A percentile compares a stretch with the other conserved stretches of the same genome.
These are phyloP conservation scores for Sonneratia caseolaris DNA, from an alignment of 345 rosid species.

Conservation along the genomic window DNA sequence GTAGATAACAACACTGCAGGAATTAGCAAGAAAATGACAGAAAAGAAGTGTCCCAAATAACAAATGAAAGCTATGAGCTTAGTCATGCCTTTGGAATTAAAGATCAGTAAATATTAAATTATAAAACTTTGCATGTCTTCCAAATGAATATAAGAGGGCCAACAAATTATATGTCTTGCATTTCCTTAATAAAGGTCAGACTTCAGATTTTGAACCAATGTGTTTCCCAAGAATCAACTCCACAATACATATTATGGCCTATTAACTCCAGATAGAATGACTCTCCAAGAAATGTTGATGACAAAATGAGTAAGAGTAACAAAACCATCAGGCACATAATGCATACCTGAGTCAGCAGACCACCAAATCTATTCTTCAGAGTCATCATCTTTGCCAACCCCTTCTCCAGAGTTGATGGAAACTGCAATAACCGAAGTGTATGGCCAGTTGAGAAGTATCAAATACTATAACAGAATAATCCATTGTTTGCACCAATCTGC, in stretches of 20 bases:
- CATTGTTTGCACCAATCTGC: slow-evolving; percentile 96
- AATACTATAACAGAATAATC: slow-evolving; percentile 90
- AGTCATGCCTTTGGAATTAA: not conserved
- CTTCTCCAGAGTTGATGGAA: slow-evolving; percentile 90
- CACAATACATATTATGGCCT: not conserved
- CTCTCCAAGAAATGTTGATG: not conserved
- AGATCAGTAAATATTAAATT: not conserved
- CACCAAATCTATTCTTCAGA: slow-evolving; percentile 86
- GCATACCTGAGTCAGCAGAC: slow-evolving; percentile 80
- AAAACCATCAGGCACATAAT: not conserved
- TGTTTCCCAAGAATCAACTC: not conserved
- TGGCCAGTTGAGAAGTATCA: slow-evolving; percentile 99
- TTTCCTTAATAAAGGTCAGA: not conserved
- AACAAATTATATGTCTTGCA: not conserved
- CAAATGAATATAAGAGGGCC: not conserved
- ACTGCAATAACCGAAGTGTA: slow-evolving; percentile 87
- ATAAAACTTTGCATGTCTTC: not conserved
- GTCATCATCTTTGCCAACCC: slow-evolving; percentile 89
- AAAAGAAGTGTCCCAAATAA: not conserved
- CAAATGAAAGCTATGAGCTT: not conserved
- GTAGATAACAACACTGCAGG: not conserved
- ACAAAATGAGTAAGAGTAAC: not conserved
- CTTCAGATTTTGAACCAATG: not conserved
- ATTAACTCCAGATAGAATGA: not conserved
- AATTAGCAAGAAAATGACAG: not conserved